phyloP scores from a whole-genome alignment of 495 filamentous ascomycete species.

The Hypoxylon subgilvum region DNA sequence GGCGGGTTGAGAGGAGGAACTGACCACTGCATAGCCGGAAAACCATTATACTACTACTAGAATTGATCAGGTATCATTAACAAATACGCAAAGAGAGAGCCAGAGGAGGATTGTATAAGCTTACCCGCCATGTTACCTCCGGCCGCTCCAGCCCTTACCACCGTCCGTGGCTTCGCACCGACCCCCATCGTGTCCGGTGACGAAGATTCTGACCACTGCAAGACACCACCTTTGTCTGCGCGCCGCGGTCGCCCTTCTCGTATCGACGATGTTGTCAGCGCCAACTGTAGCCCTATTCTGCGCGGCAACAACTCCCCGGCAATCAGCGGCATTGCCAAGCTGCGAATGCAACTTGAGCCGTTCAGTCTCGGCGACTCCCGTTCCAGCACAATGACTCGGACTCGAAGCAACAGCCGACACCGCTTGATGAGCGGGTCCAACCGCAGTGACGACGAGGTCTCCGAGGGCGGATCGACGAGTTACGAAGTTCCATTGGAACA shows the following conservation, averaged over 20 bases:
- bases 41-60: conserved; percentile 15
- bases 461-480: conserved; percentile 57
- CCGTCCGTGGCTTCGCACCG: conserved; percentile 72
- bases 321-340: conserved; percentile 72
- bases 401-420: conserved; percentile 47
- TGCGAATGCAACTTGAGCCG: conserved; percentile 75
- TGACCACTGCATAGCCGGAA: conserved; percentile 13
- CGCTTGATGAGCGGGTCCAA: conserved; percentile 41
- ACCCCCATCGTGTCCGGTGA: conserved; percentile 85
- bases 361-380: conserved; percentile 63
- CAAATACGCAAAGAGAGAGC: conserved; percentile 60
- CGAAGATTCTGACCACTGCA: conserved; percentile 77
- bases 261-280: conserved; percentile 62
- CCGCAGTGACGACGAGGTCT: conserved; percentile 52
- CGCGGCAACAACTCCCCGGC: conserved; percentile 63
- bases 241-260: conserved; percentile 40
- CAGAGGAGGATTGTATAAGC: conserved; percentile 37
- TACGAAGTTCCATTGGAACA: conserved; percentile 89
- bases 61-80: conserved; percentile 14
- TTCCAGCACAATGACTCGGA: conserved; percentile 49
- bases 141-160: conserved; percentile 69
- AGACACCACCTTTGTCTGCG: conserved; percentile 45
- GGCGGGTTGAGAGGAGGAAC: conserved; percentile 36
- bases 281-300: conserved; percentile 65
- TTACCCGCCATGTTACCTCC: conserved; percentile 45